Base-by-base conservation (phyloP, 78 protist genomes). In the Acrasis kona region DNA sequence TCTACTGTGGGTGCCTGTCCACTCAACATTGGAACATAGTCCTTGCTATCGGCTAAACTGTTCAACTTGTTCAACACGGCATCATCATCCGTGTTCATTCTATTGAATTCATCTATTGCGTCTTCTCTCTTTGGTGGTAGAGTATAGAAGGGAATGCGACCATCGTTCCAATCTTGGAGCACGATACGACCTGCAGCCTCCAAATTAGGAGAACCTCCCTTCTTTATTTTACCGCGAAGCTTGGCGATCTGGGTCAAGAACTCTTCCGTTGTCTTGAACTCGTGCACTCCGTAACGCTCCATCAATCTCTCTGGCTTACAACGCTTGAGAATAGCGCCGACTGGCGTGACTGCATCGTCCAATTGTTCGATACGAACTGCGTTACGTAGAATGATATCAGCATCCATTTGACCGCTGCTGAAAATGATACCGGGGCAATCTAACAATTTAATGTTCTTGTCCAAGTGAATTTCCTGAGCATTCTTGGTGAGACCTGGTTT, bases 361-460 rank as follows among this genome's bases (percentile, higher is more conserved):
- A 92, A 30, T 29, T 84, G 80, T 30, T 86, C 88, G 4, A 87
- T 27, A 65, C 85, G 86, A 61, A 89, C 84, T 4, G 64, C 81
- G 70, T 81, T 72, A 2, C 84, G 61, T 39, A 86, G 73, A 8
- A 86, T 12, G 5, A 77, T 29, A 32, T 81, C 86, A 36, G 30
- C 65, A 38, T 66, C 90, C 73, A 37, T 12, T 58, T 39, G 70
- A 10, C 41, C 85, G 66, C 65, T 70, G 3, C 74, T 19, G 31
- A 77, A 37, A 34, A 77, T 41, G 37, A 77, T 2, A 28, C 99
- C 99, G 10, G 99, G 99, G 27, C 89, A 87, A 65, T 96, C 99
- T 30, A 93, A n/a, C 36, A 96, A 73, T 74, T 87, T 84, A 75
- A 96, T 83, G 41, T 92, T 65, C 76, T 74, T 74, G 79, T 91